Base-by-base conservation (phyloP, 805 yeast species). In the Candida vaughaniae region DNA sequence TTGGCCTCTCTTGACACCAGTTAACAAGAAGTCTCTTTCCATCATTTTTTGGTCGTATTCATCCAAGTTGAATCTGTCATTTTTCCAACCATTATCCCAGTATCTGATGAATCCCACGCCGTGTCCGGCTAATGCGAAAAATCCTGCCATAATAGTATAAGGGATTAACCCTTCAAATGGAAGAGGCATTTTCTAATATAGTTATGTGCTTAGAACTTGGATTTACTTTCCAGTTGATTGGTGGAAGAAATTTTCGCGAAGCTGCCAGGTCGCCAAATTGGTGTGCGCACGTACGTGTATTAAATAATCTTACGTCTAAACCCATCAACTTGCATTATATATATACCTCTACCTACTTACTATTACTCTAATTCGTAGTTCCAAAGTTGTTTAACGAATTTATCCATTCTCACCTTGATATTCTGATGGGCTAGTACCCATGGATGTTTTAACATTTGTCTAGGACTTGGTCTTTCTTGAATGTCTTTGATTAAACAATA, bases 401-500 rank as follows among this genome's bases (percentile, higher is more conserved):
- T 82, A 46, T 78, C 95, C 98, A 93, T 91, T 47, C 80, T 77
- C 11, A 91, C 95, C 34, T 64, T 70, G 55, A 81, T 79, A 45
- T 65, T 72, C 63, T 77, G 76, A 64, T 86, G 95, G 2, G 89
- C 87, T 12, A 76, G 62, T 38, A 88, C 70, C 99, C 99, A 93
- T 2, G 97, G 97, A 66, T 93, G 99, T 35, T 69, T 73, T 31
- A 93, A 70, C 91, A 93, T 85, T 56, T 93, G 96, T 49, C 93
- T 72, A 6, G 99, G 99, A 33, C 90, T 79, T 8, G 98, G 96
- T 39, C 99, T 69, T 45, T 82, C 82, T 20, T 69, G 73, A 28
- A 87, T 79, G 43, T 87, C 86, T 51, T 89, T 91, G 45, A 77
- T 86, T 41, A 93, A 66, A 52, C 96, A 87, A 50, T 82, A 84